Conservation (phyloP, 768 basidiomycete species). For the Crepidotus variabilis region DNA sequence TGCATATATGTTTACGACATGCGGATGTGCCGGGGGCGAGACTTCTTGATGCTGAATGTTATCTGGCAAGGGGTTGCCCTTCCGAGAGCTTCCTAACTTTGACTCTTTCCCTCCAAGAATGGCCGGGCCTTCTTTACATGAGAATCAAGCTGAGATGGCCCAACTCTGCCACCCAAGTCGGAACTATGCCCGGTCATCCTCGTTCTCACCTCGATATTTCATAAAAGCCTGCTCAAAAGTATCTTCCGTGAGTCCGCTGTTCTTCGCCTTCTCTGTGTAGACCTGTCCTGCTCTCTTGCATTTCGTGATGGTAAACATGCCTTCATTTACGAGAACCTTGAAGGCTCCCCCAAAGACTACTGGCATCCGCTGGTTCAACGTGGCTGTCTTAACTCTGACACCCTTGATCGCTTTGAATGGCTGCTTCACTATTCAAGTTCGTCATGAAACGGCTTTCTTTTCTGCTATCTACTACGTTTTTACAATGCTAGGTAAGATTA, state of each 20-base stretch:
- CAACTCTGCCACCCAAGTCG: not conserved
- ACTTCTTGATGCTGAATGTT: not conserved
- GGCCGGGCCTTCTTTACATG: not conserved
- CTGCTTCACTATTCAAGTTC: constrained; percentile 40
- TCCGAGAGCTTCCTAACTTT: not conserved
- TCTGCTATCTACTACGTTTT: constrained; percentile 75
- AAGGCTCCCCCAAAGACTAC: constrained; percentile 41
- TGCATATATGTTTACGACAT: not conserved
- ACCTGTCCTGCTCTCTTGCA: not conserved
- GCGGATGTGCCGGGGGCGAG: not conserved
- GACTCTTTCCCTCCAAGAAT: no score
- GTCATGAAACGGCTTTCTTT: constrained; percentile 55
- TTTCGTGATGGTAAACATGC: constrained; percentile 4
- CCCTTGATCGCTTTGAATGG: constrained; percentile 73
- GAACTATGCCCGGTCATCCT: not conserved
- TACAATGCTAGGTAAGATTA: constrained; percentile 69
- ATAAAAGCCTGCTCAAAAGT: not conserved
- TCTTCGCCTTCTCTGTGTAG: not conserved
- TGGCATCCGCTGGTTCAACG: constrained; percentile 75
- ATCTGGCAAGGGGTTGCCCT: not conserved
- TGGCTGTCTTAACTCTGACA: constrained; percentile 63
- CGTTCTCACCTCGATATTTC: not conserved
- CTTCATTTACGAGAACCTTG: constrained; percentile 13
- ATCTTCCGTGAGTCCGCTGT: not conserved
- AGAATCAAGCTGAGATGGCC: not conserved